A percentile compares a stretch with the other conserved stretches of the same genome.
These are phyloP conservation scores for Hevea brasiliensis DNA, from an alignment of 345 rosid species.

Conservation along the genomic window DNA sequence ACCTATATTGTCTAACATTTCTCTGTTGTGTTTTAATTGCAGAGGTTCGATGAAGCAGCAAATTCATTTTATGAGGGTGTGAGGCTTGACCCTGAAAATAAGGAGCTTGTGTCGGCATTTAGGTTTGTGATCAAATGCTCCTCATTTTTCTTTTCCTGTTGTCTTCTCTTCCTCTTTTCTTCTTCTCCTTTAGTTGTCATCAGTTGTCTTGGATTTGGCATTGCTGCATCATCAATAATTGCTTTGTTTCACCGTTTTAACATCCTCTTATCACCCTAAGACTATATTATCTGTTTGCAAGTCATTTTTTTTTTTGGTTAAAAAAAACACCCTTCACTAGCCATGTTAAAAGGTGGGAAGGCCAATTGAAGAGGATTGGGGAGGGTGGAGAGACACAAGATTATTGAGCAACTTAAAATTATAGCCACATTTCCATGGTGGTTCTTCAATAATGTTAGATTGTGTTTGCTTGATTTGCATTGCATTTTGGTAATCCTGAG, in stretches of 20 bases:
- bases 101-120: constrained; percentile 67
- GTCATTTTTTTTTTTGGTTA: too few relatives aligned
- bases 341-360: neutral
- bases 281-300: neutral
- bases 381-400: neutral
- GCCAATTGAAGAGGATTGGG: neutral
- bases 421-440: neutral
- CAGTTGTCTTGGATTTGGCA: neutral
- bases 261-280: neutral
- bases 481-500: neutral
- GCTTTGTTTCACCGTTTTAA: neutral
- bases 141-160: neutral
- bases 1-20: neutral
- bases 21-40: constrained; percentile 21
- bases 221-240: neutral
- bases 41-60: constrained; percentile 89
- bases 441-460: neutral
- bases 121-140: constrained; percentile 46
- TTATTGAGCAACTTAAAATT: neutral
- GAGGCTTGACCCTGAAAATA: constrained; percentile 65
- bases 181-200: neutral
- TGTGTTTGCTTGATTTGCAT: neutral
- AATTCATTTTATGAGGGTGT: constrained; percentile 85
- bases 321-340: neutral
- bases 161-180: neutral